phyloP scores from a whole-genome alignment of 2,329 filamentous ascomycete genomes.

The Pseudocercospora fijiensis region DNA sequence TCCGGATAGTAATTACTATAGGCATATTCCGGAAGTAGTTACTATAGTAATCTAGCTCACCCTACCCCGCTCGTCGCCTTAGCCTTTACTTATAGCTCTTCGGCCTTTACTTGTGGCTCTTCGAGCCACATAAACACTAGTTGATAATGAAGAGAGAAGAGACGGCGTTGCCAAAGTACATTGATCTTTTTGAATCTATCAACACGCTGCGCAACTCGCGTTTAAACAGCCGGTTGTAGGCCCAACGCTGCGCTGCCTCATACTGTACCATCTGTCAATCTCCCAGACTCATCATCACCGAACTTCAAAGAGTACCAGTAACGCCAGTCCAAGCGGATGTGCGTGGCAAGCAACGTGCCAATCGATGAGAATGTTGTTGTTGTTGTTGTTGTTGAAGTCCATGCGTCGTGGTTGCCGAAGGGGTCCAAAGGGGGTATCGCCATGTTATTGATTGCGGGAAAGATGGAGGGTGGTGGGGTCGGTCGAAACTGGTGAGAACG shows the following conservation, averaged over 20 bases:
- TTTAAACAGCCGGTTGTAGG: background rate
- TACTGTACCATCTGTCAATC: background rate
- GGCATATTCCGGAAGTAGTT: too few relatives aligned
- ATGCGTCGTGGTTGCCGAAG: conserved; percentile 29
- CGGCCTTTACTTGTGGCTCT: too few relatives aligned
- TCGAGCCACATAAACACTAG: too few relatives aligned
- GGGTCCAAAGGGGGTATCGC: conserved; percentile 26
- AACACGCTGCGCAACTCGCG: conserved; percentile 17
- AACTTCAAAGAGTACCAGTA: conserved; percentile 10
- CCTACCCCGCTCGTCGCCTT: too few relatives aligned
- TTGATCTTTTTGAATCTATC: conserved; percentile 15
- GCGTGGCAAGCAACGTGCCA: background rate
- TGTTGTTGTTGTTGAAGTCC: conserved; percentile 20
- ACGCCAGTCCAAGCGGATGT: conserved; percentile 11
- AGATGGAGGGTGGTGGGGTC: conserved; percentile 13
- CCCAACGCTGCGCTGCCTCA: background rate
- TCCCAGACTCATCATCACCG: conserved; percentile 5
- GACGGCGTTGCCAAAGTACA: too few relatives aligned
- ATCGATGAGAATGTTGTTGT: conserved; percentile 11
- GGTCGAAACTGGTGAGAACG: conserved; percentile 14
- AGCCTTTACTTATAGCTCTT: too few relatives aligned
- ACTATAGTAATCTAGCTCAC: too few relatives aligned
- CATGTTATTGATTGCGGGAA: background rate
- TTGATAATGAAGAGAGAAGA: too few relatives aligned
- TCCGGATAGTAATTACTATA: too few relatives aligned